Evolutionary conservation across 257 asterid species (phyloP), one percentile per base, ranked within the genome.

Genomic region (Plantago ovata): DNA sequence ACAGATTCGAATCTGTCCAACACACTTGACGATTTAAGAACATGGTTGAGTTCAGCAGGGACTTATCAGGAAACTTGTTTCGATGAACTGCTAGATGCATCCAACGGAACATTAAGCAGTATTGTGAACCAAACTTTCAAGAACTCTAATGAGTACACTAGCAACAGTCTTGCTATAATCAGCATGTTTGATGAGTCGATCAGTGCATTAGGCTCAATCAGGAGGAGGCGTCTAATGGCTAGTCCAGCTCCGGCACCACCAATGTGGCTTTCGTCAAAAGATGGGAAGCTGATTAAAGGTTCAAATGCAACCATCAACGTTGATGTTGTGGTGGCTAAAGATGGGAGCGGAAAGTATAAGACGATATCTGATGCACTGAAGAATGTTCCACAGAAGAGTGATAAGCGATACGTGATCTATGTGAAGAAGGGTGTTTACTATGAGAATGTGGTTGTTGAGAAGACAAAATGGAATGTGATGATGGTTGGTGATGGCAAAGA

Each of bases 31-130:
- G 80, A 76, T 60, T 60, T 79, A 44, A 56, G 65, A 36, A 79
- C 82, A 16, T 79, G 86, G 86, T 61, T 79, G 56, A 79, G 86
- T 51, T 71, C 83, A 1, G 80, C 86, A 0, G 83, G 77, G 3
- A 79, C 86, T 23, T 79, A 65, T 52, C 83, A 73, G 32, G 68
- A 79, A 21, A 79, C 86, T 10, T 79, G 86, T 69, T 49, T 79
- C 1, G 83, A 68, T 11, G 77, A 72, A 4, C 55, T 79, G 8
- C 47, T 55, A 1, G 56, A 55, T 11, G 68, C 69, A 13, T 36
- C 68, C 12, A 32, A 52, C 14, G 69, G 44, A 41, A n/a, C 60
- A 38, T 20, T 63, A 20, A 53, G 48, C 13, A 50, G 9, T 13
- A 16, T 56, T 13, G 50, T 60, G 4, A 48, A n/a, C 3, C 56